Percentiles rank a stretch among this genome's conserved stretches.
phyloP scores from a whole-genome alignment of 805 yeast species.

The Metschnikowia chrysomelidarum region DNA sequence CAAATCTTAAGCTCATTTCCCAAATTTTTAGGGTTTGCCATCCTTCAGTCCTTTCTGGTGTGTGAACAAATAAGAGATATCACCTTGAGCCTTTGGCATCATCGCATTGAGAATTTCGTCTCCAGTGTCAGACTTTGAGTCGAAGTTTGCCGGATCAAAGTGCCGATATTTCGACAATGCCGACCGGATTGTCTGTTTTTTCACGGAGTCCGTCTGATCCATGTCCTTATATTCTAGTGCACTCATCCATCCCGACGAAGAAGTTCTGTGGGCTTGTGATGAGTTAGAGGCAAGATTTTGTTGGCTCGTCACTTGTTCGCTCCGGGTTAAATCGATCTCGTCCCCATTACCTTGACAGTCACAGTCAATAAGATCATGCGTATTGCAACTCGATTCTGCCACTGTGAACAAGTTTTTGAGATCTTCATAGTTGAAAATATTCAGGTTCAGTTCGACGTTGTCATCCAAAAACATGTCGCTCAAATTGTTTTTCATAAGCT shows the following conservation, averaged over 20 bases:
- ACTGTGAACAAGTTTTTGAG: conserved; percentile 73
- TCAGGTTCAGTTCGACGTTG: conserved; percentile 46
- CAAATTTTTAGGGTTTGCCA: too few species aligned
- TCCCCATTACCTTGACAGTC: conserved; percentile 56
- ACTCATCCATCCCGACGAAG: conserved; percentile 44
- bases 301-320: background rate
- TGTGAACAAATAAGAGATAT: conserved; percentile 17
- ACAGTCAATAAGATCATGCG: conserved; percentile 76
- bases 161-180: conserved; percentile 66
- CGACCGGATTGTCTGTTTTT: conserved; percentile 47
- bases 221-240: conserved; percentile 48
- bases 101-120: conserved; percentile 14
- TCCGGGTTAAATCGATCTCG: conserved; percentile 10
- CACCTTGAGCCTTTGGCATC: conserved; percentile 10
- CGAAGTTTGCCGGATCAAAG: conserved; percentile 43
- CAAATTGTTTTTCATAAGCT: conserved; percentile 75
- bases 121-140: conserved; percentile 11
- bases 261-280: conserved; percentile 6
- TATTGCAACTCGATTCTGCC: conserved; percentile 52
- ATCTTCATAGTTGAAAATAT: conserved; percentile 67
- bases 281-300: background rate
- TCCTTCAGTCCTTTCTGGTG: conserved; percentile 1
- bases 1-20: too few species aligned
- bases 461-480: conserved; percentile 65
- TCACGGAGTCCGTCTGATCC: conserved; percentile 26